Evolutionary conservation across 495 filamentous ascomycete species (phyloP).

Genomic region (Poronia punctata): DNA sequence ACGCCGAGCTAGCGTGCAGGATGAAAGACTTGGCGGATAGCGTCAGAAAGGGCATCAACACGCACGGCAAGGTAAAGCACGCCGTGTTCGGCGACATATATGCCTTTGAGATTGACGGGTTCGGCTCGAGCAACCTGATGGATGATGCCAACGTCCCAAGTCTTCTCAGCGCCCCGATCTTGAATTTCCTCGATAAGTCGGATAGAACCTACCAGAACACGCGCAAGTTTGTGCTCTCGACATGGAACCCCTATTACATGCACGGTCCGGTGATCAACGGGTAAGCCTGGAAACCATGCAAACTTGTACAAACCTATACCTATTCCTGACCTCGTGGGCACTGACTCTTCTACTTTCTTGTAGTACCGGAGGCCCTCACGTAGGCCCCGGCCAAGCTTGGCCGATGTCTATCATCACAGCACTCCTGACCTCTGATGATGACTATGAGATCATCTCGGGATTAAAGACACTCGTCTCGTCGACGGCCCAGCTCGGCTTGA

Average conservation of each 20-base stretch:
- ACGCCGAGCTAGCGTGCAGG: slow-evolving; percentile 32
- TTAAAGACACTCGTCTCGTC: slow-evolving; percentile 45
- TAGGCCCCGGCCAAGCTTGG: slow-evolving; percentile 47
- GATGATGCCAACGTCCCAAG: slow-evolving; percentile 60
- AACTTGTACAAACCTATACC: too few species aligned
- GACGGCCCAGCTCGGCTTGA: slow-evolving; percentile 44
- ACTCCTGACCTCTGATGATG: slow-evolving; percentile 48
- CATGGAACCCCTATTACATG: slow-evolving; percentile 54
- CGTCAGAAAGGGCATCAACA: slow-evolving; percentile 43
- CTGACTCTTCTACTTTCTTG: slow-evolving; percentile 28
- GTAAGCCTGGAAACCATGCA: too few species aligned
- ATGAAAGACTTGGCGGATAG: slow-evolving; percentile 43
- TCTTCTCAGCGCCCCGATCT: slow-evolving; percentile 48
- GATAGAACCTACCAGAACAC: slow-evolving; percentile 51
- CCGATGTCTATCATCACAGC: slow-evolving; percentile 52
- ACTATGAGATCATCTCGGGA: slow-evolving; percentile 43
- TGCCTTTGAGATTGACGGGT: slow-evolving; percentile 57
- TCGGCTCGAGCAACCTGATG: slow-evolving; percentile 56
- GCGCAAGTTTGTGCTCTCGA: slow-evolving; percentile 45
- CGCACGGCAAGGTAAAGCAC: slow-evolving; percentile 43
- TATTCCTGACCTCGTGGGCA: too few species aligned
- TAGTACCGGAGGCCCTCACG: slow-evolving; percentile 58
- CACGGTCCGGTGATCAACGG: slow-evolving; percentile 49
- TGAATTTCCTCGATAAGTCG: slow-evolving; percentile 42
- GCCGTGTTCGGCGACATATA: slow-evolving; percentile 45